phyloP scores from a whole-genome alignment of 257 asterid genomes.

The Nicotiana obtusifolia region DNA sequence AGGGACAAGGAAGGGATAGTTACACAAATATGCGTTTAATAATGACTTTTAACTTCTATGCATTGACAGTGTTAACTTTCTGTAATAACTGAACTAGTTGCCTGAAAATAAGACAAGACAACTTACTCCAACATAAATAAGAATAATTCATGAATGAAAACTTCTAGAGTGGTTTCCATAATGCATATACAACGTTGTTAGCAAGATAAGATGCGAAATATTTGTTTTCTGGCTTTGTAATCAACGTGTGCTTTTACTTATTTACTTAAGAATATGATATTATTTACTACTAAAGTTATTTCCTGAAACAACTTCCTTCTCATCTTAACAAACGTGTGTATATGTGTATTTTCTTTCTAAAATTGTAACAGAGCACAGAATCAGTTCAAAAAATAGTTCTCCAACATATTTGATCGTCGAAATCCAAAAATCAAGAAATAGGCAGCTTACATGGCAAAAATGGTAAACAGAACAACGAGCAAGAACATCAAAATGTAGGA shows the following conservation, averaged over 20 bases:
- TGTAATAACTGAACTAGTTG: neutral
- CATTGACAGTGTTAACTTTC: no score
- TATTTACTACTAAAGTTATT: neutral
- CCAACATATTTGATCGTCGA: no score
- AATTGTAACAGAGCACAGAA: neutral
- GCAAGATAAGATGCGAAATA: neutral
- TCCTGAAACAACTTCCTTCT: neutral
- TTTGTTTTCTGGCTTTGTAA: neutral
- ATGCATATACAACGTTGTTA: neutral
- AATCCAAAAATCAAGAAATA: neutral
- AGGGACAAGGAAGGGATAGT: neutral
- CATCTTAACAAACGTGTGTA: neutral
- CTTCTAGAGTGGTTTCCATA: neutral
- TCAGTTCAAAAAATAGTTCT: neutral
- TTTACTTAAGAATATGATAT: neutral
- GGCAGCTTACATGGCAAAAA: conserved; percentile 41
- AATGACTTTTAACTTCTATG: no score
- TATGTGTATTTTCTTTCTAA: neutral
- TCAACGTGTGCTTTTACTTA: neutral
- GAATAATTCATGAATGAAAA: neutral
- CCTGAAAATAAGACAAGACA: neutral
- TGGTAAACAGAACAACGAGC: conserved; percentile 37
- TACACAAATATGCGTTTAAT: no score
- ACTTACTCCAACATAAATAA: neutral
- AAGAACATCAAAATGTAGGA: conserved; percentile 23